These are phyloP conservation scores for Cladosporium sp. DNA, from an alignment of 2,329 filamentous ascomycete genomes.

Conservation along the genomic window DNA sequence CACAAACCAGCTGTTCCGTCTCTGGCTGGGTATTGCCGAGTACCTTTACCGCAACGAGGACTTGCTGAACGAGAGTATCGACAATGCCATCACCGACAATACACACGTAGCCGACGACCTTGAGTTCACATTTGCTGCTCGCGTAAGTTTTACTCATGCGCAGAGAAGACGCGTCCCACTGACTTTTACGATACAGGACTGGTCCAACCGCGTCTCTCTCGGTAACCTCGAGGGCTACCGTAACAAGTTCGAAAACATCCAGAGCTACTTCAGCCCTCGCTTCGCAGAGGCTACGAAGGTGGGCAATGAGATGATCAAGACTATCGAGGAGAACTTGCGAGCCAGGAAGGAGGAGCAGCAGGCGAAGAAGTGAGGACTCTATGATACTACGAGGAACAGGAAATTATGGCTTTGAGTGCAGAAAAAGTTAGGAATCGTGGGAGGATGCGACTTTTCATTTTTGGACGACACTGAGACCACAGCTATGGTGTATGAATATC, in stretches of 20 bases:
- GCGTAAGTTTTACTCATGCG: conserved; percentile 49
- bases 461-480: background rate
- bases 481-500: background rate
- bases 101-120: conserved; percentile 94
- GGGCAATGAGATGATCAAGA: conserved; percentile 96
- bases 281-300: conserved; percentile 85
- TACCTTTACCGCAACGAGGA: conserved; percentile 84
- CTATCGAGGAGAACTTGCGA: conserved; percentile 77
- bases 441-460: background rate
- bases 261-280: conserved; percentile 85
- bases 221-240: conserved; percentile 92
- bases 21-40: conserved; percentile 97
- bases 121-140: conserved; percentile 95
- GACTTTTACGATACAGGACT: conserved; percentile 54
- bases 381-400: background rate
- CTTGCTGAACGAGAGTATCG: conserved; percentile 79
- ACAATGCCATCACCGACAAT: conserved; percentile 83
- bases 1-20: conserved; percentile 70
- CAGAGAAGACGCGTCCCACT: background rate
- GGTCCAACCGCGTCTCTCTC: conserved; percentile 89
- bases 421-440: background rate
- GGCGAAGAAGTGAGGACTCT: background rate
- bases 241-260: conserved; percentile 86
- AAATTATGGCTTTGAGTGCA: background rate
- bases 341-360: conserved; percentile 22